Conservation (phyloP, 345 rosid species). For the Citropsis articulata region DNA sequence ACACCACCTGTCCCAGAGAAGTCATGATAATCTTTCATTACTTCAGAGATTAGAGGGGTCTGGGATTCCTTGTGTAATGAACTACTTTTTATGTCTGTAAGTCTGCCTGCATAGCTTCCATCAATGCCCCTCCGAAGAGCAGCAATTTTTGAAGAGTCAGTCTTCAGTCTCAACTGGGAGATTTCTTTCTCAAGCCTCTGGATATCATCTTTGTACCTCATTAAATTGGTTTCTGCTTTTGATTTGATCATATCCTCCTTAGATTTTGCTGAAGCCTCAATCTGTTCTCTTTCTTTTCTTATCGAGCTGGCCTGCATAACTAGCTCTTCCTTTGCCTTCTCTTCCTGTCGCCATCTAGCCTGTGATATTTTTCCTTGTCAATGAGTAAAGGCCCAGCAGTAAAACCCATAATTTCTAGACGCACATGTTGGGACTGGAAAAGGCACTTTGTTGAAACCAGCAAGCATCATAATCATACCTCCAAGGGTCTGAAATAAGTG, state of each 20-base stretch:
- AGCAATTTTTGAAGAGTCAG: constrained; percentile 61
- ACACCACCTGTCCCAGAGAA: constrained; percentile 39
- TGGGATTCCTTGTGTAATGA: constrained; percentile 30
- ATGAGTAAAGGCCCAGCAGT: constrained; percentile 23
- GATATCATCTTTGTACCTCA: constrained; percentile 48
- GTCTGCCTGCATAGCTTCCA: constrained; percentile 48
- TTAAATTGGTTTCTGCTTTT: constrained; percentile 50
- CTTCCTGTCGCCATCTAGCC: constrained; percentile 82
- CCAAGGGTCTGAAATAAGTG: constrained; percentile 6
- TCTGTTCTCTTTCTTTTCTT: constrained; percentile 50
- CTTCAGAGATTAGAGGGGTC: constrained; percentile 25
- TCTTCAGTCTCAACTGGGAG: constrained; percentile 58
- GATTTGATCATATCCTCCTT: constrained; percentile 47
- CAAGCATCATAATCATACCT: constrained; percentile 20
- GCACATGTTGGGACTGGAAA: constrained; percentile 12
- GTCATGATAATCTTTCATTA: constrained; percentile 31
- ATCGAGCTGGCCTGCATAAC: constrained; percentile 36
- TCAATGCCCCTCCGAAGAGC: constrained; percentile 59
- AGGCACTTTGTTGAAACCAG: constrained; percentile 16
- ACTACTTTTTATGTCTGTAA: constrained; percentile 22
- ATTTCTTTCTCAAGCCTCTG: constrained; percentile 65
- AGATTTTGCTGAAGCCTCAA: constrained; percentile 45
- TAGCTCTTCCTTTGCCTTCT: constrained; percentile 53
- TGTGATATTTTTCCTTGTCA: constrained; percentile 42
- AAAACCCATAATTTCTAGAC: constrained; percentile 20